A percentile compares a stretch with the other conserved stretches of the same genome.
These are phyloP conservation scores for Kwoniella mangroviensis DNA, from an alignment of 768 basidiomycete species.

Conservation along the genomic window DNA sequence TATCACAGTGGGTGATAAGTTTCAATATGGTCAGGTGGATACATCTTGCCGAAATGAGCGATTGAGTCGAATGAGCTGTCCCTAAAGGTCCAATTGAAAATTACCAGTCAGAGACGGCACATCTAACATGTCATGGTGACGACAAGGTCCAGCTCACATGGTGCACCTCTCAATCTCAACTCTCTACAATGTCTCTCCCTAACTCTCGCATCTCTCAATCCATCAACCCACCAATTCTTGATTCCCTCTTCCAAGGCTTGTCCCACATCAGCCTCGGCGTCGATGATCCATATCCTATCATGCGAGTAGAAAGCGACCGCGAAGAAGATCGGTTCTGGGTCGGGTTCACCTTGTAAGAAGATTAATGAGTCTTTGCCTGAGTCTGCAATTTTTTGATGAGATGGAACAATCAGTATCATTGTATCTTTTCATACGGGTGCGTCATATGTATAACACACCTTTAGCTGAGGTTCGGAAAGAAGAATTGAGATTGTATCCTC, in stretches of 20 bases:
- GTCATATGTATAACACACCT: conserved; percentile 20
- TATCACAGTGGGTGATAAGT: conserved; percentile 34
- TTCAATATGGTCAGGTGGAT: conserved; percentile 52
- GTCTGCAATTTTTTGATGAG: conserved; percentile 23
- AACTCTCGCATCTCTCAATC: conserved; percentile 43
- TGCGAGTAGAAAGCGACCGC: conserved; percentile 45
- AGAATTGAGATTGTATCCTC: conserved; percentile 42
- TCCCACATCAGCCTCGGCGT: conserved; percentile 52
- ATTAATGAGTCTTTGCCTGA: conserved; percentile 51
- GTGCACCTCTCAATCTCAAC: conserved; percentile 42
- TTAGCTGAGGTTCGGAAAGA: conserved; percentile 50
- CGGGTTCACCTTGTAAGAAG: conserved; percentile 41
- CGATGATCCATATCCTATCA: conserved; percentile 53
- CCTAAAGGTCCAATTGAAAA: too few relatives aligned
- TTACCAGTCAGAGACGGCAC: too few relatives aligned
- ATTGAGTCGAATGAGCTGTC: conserved; percentile 44
- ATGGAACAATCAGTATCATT: background rate
- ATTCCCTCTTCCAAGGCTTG: conserved; percentile 48
- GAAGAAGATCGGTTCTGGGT: conserved; percentile 52
- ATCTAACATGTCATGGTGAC: too few relatives aligned
- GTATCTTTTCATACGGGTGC: background rate
- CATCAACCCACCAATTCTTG: conserved; percentile 42
- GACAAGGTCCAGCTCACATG: conserved; percentile 35
- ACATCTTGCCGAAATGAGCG: conserved; percentile 45
- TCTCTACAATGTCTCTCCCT: conserved; percentile 52